phyloP scores from a whole-genome alignment of 2,329 filamentous ascomycete genomes.

The Cytospora paraplurivora region DNA sequence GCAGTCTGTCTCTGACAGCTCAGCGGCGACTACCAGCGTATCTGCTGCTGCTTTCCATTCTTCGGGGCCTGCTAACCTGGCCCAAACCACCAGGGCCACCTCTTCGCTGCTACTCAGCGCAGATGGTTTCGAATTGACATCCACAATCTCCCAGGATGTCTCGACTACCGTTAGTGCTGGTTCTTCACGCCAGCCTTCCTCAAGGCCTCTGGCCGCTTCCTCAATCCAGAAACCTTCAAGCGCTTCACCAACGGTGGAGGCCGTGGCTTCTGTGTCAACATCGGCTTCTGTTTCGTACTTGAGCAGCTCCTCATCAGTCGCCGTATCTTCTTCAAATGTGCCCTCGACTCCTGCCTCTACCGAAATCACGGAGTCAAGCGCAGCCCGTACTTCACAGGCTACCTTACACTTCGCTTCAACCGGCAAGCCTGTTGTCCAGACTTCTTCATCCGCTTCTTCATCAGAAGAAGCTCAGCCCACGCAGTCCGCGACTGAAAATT shows the following conservation, averaged over 20 bases:
- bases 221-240: neutral
- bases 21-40: neutral
- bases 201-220: constrained; percentile 2
- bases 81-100: neutral
- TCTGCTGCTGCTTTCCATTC: too few relatives aligned
- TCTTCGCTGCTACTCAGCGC: constrained; percentile 2
- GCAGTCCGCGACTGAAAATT: neutral
- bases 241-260: neutral
- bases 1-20: too few relatives aligned
- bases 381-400: constrained; percentile 1
- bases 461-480: constrained; percentile 20
- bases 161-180: neutral
- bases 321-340: neutral
- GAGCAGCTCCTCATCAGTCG: neutral
- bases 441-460: constrained; percentile 14
- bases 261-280: neutral
- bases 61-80: neutral
- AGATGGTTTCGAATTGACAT: constrained; percentile 6
- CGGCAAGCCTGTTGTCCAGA: neutral
- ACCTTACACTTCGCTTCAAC: neutral
- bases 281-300: neutral
- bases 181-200: constrained; percentile 2
- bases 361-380: constrained; percentile 3
- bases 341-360: neutral
- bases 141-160: neutral